Base-by-base conservation (phyloP, 768 basidiomycete genomes). In the Boletus rubescentipes region DNA sequence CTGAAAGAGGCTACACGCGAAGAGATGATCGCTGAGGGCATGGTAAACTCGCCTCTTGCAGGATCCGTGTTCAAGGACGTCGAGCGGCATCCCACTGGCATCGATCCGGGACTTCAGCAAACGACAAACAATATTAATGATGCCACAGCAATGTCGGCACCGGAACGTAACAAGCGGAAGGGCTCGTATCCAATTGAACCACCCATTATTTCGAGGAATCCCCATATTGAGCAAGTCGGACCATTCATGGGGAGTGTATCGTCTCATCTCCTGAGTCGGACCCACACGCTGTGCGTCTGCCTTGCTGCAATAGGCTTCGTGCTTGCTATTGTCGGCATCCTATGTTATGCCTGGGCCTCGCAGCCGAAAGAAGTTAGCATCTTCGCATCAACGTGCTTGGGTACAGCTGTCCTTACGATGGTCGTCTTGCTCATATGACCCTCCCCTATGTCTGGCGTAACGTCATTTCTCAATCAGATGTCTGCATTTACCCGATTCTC, bases 181-280 rank as follows among this genome's bases (percentile, higher is more conserved):
- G 26, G 26, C n/a, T 62, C 61, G 1, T 51, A 30, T 26, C 21
- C 49, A 10, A 18, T 60, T 31, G 66, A 69, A 21, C 65, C 65
- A 2, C 65, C 67, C 4, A 69, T 81, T 29, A 75, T 76, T 61
- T 77, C 70, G 6, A 55, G 65, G 18, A 72, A 81, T 59, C 82
- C 83, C 6, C 80, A 79, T 49, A 57, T 85, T 9, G 79, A 79
- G 45, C 77, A 77, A 55, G 76, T 81, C 20, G 80, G 80, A 9
- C 75, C 72, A 5, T 80, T 82, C 64, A 65, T 63, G 55, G 29
- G 61, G 23, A 72, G 23, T 69, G 79, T 46, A 72, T 72, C 69
- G 10, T 63, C 61, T 9, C 75, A 79, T 55, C 66, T 85, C 23
- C 72, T 85, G 34, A 75, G 73, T 47, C 74, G 77, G 18, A 77